Base-by-base conservation (phyloP, 768 basidiomycete species). In the Serendipita sp. region DNA sequence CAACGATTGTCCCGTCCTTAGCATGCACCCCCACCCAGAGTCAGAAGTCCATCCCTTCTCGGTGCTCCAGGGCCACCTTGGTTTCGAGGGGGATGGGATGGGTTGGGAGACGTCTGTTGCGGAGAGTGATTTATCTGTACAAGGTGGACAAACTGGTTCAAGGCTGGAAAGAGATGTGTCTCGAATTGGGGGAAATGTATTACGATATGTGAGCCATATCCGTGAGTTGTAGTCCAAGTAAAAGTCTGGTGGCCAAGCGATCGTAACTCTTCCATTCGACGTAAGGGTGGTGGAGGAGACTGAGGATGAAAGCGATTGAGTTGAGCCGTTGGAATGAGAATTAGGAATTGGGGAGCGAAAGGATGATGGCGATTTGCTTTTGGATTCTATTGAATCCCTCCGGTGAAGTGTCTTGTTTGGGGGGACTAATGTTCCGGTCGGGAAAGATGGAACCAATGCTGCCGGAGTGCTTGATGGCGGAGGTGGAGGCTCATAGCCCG, bases 131-230 rank as follows among this genome's bases (percentile, higher is more conserved):
- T 64, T 20, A 11, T 56, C n/a, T 66, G 61, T 56, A 74, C 75
- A 11, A 67, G 69, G 9, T 79, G 76, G 42, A 80, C 74, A 24
- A 11, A 58, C 33, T 13, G 53, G 53, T n/a, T 62, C 13, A 41
- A 38, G 24, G 61, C 74, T 70, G 3, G 76, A 69, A 17, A 82
- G 74, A 20, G 77, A 73, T 0, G 76, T 77, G 70, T 90, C 85
- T 44, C 83, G 77, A 67, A 98, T 93, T 2, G 90, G 86, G 0
- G 81, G 71, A 65, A 94, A 95, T 42, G 91, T 86, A 1, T 84
- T 84, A 24, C 94, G 88, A 73, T 98, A 98, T 0, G 93, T 95
- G 45, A 94, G 79, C 87, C 91, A 96, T 60, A 96, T 77, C 3
- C 87, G 78, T 0, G 89, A 89, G 0, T 84, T 84, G 71, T 95